Base-by-base conservation (phyloP, 179 eudicot genomes). In the Amaranthus tricolor region DNA sequence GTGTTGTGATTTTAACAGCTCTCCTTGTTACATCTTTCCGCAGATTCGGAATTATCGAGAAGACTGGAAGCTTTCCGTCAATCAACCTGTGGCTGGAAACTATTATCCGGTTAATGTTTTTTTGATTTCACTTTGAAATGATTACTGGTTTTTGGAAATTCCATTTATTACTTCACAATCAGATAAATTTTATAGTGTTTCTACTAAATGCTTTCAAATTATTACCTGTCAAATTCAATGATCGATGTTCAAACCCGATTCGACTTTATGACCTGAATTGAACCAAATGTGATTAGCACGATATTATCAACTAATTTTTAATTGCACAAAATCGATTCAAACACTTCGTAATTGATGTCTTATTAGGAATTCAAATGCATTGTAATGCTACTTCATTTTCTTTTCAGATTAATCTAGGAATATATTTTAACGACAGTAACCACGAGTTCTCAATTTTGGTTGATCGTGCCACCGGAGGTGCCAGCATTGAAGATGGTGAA, bases 391-490 rank as follows among this genome's bases (percentile, higher is more conserved):
- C 13, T 12, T 31, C 52, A 17, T 74, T 6, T 61, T 57, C 21
- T 63, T 44, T 84, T 84, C 89, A 94, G 98, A 79, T 94, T 54
- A 94, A 90, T 86, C 97, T 92, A 15, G 98, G 97, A 60, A 86
- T 90, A 58, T 88, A 77, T 77, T 68, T 80, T 49, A 81, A 68
- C 50, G 97, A 94, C 77, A 83, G 82, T 52, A 81, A 82, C 61
- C 56, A 88, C 65, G 98, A 94, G 82, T 83, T 92, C 71, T 92
- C 97, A 64, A 88, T 92, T 53, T 84, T 94, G 86, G 96, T 94
- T 74, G 98, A 94, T 82, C 94, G 96, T 78, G 97, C 97, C 17
- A 78, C 85, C 24, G 98, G 98, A 77, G 98, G 97, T 77, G 78
- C 90, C 77, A 94, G 98, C 83, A 83, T 92, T 68, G 19, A 76